Evolutionary conservation across 2,329 filamentous ascomycete genomes (phyloP).

Genomic region (Beauveria australis): DNA sequence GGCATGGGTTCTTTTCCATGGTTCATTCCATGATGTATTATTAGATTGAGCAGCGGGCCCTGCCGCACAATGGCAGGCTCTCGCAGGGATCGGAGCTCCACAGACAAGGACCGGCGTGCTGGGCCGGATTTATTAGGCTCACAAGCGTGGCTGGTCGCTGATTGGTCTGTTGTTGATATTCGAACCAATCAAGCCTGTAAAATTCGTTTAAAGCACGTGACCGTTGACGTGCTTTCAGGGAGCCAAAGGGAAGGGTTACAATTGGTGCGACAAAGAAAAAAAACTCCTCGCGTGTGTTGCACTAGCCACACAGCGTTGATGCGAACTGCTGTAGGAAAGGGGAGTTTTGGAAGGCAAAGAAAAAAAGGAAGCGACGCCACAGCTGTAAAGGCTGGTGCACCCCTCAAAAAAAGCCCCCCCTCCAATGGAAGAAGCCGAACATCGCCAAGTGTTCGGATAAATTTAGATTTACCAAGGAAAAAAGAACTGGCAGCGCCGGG

Average conservation of each 20-base stretch:
- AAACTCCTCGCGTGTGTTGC: background rate
- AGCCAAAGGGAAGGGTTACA: background rate
- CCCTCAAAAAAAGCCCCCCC: too few species aligned
- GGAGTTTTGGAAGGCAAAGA: background rate
- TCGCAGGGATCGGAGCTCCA: background rate
- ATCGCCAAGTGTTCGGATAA: too few species aligned
- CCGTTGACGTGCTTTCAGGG: background rate
- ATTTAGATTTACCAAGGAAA: too few species aligned
- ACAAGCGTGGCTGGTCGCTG: too few species aligned
- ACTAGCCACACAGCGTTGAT: background rate
- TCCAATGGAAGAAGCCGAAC: too few species aligned
- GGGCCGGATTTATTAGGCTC: background rate
- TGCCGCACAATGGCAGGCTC: background rate
- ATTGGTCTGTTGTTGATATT: too few species aligned
- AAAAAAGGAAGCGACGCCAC: background rate
- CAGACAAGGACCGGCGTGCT: background rate
- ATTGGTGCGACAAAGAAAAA: background rate
- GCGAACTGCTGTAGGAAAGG: conserved; percentile 8
- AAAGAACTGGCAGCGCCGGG: background rate
- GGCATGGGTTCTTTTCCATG: background rate
- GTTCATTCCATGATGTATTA: background rate
- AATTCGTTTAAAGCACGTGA: conserved; percentile 2
- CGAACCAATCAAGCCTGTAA: background rate
- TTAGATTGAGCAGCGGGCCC: conserved; percentile 7
- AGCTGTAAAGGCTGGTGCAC: background rate